Conservation (phyloP, 2,329 filamentous ascomycete species). For the Penicillium thymicola region DNA sequence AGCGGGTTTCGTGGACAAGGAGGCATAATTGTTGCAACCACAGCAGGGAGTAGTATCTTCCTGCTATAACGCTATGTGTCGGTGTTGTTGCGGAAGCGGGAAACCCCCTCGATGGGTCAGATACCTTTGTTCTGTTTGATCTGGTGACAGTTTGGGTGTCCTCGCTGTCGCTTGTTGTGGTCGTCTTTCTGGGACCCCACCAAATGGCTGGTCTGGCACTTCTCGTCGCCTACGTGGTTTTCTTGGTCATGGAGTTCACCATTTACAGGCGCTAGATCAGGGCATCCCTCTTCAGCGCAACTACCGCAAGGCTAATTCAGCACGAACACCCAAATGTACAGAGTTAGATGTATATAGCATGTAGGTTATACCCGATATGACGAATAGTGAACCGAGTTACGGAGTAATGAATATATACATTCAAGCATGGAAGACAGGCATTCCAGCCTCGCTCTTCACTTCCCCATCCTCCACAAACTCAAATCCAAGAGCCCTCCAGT, state of each 20-base stretch:
- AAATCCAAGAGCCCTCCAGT: conserved; percentile 50
- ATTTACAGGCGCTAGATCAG: neutral
- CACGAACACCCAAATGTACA: neutral
- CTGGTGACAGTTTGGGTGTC: conserved; percentile 23
- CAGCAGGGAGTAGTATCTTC: conserved; percentile 56
- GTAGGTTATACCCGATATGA: neutral
- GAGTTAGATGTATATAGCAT: neutral
- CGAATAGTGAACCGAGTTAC: neutral
- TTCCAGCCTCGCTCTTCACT: neutral
- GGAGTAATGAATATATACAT: neutral
- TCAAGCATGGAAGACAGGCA: conserved; percentile 6
- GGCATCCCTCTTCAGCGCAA: neutral
- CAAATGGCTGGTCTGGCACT: conserved; percentile 25
- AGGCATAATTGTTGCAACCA: conserved; percentile 53
- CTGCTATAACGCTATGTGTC: conserved; percentile 51
- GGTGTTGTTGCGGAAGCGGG: conserved; percentile 29
- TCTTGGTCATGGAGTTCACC: conserved; percentile 37
- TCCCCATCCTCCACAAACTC: conserved; percentile 39
- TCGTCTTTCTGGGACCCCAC: conserved; percentile 16
- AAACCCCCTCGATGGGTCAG: neutral
- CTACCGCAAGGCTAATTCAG: neutral
- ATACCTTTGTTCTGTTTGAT: conserved; percentile 25
- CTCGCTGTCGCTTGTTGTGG: conserved; percentile 8
- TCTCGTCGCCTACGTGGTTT: conserved; percentile 32
- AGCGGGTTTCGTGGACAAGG: conserved; percentile 47